Evolutionary conservation across 2,329 filamentous ascomycete species (phyloP), one percentile per base, ranked within the genome.

Genomic region (Xylariaceae sp.): DNA sequence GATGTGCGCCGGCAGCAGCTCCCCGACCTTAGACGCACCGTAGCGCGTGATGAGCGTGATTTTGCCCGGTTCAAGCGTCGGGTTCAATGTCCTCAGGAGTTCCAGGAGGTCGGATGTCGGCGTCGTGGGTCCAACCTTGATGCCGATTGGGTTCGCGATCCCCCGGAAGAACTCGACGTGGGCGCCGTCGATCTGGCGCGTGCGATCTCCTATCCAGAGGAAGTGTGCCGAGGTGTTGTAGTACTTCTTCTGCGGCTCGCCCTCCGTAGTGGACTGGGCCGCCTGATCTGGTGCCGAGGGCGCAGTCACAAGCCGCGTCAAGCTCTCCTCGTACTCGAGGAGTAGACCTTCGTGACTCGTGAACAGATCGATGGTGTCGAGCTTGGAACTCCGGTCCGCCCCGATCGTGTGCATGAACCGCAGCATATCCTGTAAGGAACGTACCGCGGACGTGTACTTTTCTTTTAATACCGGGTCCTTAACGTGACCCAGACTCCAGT

Each of bases 161-260:
- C 94, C 94, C 45, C 94, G 87, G 80, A 97, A 95, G 78, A 95
- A 99, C 73, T 99, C 94, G 59, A 99, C 88, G 72, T 99, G 94
- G 0, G 88, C 92, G 64, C 92, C 89, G 68, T 94, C 88, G 45
- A 96, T 83, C 73, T 97, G 92, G 46, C 94, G 84, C 1, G 94
- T 99, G 61, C 94, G 88, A 72, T 99, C 94, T 52, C 94, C 94
- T 65, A 99, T 95, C 94, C 94, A 99, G 70, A 99, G 81, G 76
- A 99, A 97, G 70, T 99, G 94, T 0, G 90, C 89, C 3, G 90
- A 95, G 0, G 92, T 97, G 73, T 96, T 88, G 75, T 95, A 97
- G 80, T 89, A 95, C 66, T 86, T 84, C 66, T 81, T 82, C 12
- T 72, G 69, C 49, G 73, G 62, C 42, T 67, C 61, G 53, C 65